Percentiles rank a stretch among this genome's conserved stretches.
phyloP scores from a whole-genome alignment of 2,329 filamentous ascomycete genomes.

The Colletotrichum phormii region DNA sequence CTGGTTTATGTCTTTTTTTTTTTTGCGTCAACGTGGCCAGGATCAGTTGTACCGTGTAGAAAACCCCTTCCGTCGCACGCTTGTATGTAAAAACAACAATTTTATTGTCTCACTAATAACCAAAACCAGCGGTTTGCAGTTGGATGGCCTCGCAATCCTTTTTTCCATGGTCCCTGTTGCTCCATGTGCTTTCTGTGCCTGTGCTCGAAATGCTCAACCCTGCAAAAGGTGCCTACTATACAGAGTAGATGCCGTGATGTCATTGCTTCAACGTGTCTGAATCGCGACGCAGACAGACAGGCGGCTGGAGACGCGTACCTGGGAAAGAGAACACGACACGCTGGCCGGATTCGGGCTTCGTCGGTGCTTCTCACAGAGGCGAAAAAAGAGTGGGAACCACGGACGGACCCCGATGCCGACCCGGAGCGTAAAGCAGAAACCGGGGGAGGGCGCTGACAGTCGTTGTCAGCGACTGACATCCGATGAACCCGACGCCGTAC shows the following conservation, averaged over 20 bases:
- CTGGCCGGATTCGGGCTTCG: background rate
- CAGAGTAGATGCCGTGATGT: no score
- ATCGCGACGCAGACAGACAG: background rate
- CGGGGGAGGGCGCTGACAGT: background rate
- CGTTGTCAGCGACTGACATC: background rate
- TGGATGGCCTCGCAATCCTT: constrained; percentile 27
- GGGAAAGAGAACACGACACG: background rate
- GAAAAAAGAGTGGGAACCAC: background rate
- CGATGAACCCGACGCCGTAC: background rate
- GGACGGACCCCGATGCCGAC: background rate
- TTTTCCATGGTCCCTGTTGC: background rate
- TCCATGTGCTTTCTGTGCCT: background rate
- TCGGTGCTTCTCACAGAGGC: background rate
- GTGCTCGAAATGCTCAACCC: no score
- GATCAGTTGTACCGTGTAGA: constrained; percentile 30
- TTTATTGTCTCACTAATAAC: constrained; percentile 37
- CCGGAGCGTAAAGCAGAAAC: background rate
- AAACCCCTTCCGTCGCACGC: constrained; percentile 26
- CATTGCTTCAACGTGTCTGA: background rate
- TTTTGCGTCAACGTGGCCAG: constrained; percentile 18
- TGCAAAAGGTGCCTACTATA: no score
- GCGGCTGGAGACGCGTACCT: background rate
- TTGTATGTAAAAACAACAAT: constrained; percentile 36
- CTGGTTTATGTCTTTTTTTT: constrained; percentile 12
- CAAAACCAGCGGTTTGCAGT: constrained; percentile 34